Evolutionary conservation across 352 stramenopile species (phyloP), one percentile per base, ranked within the genome.

Genomic region (Phytopythium ostracodes): DNA sequence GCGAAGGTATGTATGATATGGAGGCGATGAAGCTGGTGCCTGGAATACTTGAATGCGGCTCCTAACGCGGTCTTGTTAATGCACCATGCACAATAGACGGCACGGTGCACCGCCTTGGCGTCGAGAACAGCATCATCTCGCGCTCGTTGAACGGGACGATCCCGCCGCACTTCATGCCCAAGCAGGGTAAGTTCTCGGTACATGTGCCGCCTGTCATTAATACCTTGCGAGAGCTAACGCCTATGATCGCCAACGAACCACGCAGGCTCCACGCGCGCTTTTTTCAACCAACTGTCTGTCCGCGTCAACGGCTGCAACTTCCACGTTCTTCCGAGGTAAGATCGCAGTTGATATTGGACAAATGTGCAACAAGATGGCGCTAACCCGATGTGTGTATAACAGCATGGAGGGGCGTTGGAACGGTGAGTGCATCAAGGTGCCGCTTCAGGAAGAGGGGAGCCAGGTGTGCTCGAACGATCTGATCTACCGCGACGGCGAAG

Each of bases 371-470:
- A 54, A 9, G 24, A 20, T 36, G n/a, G 1, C 12, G 53, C 29
- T 61, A 12, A 22, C 25, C 25, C 29, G 25, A 46, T 17, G 64
- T 31, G 50, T 12, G 40, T 33, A 8, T 24, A 3, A 22, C 8
- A 91, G 81, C 55, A 87, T 94, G 68, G 87, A 96, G 67, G 87
- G 87, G 6, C 81, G 87, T 18, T 96, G 87, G 87, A 96, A 96
- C 52, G 87, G 87, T 47, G 87, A 96, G 47, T 68, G 91, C 12
- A 69, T 80, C 17, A 85, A 80, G 2, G 73, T 94, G n/a, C 87
- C 87, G 2, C 56, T 63, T n/a, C 67, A 86, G 36, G 86, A 94
- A 0, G 87, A 96, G 51, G 87, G 85, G 33, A 91, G 71, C 47
- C 85, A 94, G 65, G 87, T 96, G 68, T 94, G 84, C 71, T 94